These are phyloP conservation scores for Apophysomyces sp. DNA, from an alignment of 371 early-diverging fungal genomes.

Conservation along the genomic window DNA sequence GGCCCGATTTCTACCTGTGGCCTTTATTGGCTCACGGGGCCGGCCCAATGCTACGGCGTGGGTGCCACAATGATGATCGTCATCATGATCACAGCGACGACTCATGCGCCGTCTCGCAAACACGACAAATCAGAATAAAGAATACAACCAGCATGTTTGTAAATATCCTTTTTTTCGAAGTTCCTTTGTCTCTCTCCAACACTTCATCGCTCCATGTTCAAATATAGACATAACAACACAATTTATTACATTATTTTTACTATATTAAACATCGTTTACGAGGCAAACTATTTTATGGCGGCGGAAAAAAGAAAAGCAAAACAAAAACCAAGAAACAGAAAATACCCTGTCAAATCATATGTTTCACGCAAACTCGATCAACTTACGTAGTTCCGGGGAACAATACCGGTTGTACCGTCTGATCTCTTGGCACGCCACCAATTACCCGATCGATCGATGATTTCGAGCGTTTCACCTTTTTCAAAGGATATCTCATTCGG, in stretches of 20 bases:
- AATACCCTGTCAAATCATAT: background rate
- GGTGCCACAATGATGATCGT: constrained; percentile 33
- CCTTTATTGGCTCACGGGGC: constrained; percentile 88
- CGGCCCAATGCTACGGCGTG: constrained; percentile 50
- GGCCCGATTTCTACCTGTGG: constrained; percentile 90
- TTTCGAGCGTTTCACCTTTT: constrained; percentile 87
- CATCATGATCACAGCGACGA: constrained; percentile 15
- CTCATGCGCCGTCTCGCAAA: constrained; percentile 5
- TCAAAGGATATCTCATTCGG: constrained; percentile 88
- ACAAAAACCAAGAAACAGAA: background rate
- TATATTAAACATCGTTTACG: no score
- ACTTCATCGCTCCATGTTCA: no score
- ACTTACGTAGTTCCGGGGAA: constrained; percentile 86
- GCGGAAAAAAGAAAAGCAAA: constrained; percentile 4
- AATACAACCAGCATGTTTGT: constrained; percentile 1
- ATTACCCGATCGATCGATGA: constrained; percentile 89
- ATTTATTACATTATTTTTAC: no score
- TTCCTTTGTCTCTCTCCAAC: no score
- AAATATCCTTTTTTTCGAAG: background rate
- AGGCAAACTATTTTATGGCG: background rate
- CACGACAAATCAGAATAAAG: constrained; percentile 4
- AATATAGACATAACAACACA: no score
- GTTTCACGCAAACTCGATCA: background rate
- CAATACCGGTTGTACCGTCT: constrained; percentile 87
- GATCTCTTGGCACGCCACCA: constrained; percentile 94